These are phyloP conservation scores for Phyllostachys edulis DNA, from an alignment of 176 grass and related monocot species.

Conservation along the genomic window DNA sequence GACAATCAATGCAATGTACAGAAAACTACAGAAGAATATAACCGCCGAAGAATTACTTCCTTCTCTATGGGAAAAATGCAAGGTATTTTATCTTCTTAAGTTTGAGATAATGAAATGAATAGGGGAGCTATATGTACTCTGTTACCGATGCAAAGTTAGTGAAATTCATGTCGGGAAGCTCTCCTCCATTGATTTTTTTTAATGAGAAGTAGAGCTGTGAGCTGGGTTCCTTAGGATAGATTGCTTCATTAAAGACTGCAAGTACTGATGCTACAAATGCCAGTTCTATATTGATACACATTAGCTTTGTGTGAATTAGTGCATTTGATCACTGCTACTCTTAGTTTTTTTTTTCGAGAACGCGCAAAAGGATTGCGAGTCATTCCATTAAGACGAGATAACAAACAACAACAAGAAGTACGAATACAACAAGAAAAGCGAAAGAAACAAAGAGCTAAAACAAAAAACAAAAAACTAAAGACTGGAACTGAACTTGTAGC, in stretches of 20 bases:
- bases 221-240: background rate
- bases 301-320: background rate
- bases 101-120: background rate
- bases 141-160: background rate
- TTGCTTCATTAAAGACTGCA: background rate
- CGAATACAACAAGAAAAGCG: too few species aligned
- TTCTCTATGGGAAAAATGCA: conserved; percentile 95
- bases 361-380: too few species aligned
- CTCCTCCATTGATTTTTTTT: background rate
- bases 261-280: background rate
- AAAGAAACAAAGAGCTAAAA: too few species aligned
- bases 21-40: conserved; percentile 96
- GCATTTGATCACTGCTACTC: conserved; percentile 1
- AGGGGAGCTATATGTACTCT: background rate
- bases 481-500: too few species aligned
- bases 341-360: background rate
- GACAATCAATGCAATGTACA: conserved; percentile 88
- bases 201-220: background rate
- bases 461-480: too few species aligned
- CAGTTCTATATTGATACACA: background rate
- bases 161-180: background rate
- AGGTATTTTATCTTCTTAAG: conserved; percentile 51
- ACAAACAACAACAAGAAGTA: too few species aligned
- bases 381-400: too few species aligned
- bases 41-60: conserved; percentile 85